A percentile compares a stretch with the other conserved stretches of the same genome.
Conservation (phyloP, 352 stramenopile species). For the Globisporangium spinosum region DNA sequence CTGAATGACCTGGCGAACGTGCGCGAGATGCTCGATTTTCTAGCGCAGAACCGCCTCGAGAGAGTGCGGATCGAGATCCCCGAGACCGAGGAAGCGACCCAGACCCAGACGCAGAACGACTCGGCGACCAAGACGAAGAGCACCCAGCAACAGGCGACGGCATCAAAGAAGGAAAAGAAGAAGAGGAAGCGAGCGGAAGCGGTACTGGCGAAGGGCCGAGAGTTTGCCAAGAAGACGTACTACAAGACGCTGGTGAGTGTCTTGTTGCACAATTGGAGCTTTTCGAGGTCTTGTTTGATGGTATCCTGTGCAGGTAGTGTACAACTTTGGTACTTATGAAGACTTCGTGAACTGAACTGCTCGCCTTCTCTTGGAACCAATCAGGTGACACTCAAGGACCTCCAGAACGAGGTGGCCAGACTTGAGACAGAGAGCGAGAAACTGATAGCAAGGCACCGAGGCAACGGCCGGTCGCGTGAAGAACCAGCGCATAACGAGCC, state of each 20-base stretch:
- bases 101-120: not conserved
- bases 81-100: not conserved
- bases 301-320: not conserved
- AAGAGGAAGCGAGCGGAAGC: conserved; percentile 1
- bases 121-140: not conserved
- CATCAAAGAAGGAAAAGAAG: not conserved
- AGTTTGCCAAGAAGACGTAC: conserved; percentile 13
- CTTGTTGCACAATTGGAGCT: not conserved
- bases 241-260: conserved; percentile 13
- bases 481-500: not conserved
- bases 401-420: not conserved
- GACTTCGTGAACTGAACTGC: not conserved
- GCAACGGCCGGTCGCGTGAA: not conserved
- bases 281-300: not conserved
- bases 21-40: conserved; percentile 4
- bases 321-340: not conserved
- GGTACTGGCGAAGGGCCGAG: not conserved
- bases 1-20: not conserved
- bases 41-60: conserved; percentile 3
- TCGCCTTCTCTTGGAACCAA: not conserved
- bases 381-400: not conserved
- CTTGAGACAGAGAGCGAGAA: conserved; percentile 4
- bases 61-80: not conserved
- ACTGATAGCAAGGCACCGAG: not conserved
- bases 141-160: not conserved